Conservation (phyloP, 495 filamentous ascomycete species). For the Podospora pseudoanserina region DNA sequence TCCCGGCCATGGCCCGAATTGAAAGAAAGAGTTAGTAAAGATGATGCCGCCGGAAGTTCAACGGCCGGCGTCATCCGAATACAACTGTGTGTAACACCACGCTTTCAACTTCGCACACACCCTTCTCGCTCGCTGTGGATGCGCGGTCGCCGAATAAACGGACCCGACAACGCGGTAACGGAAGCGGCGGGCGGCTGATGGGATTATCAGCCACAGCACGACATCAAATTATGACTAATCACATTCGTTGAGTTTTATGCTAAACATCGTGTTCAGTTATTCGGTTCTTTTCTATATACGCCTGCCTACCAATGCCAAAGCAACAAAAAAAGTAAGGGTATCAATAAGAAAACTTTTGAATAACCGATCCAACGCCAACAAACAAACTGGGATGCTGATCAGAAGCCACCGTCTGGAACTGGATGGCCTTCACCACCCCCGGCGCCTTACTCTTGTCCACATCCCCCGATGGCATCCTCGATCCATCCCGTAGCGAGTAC, state of each 20-base stretch:
- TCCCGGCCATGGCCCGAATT: not conserved
- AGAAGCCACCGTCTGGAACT: slow-evolving; percentile 7
- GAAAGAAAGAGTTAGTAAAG: not conserved
- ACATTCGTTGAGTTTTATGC: not conserved
- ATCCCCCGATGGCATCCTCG: slow-evolving; percentile 19
- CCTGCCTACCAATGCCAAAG: not conserved
- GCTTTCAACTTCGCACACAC: not conserved
- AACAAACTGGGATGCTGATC: slow-evolving; percentile 21
- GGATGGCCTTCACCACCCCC: slow-evolving; percentile 14
- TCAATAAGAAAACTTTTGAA: slow-evolving; percentile 34
- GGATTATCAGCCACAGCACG: not conserved
- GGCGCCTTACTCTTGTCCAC: slow-evolving; percentile 14
- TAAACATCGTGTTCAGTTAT: not conserved
- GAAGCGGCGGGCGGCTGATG: not conserved
- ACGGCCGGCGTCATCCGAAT: not conserved
- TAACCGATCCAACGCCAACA: slow-evolving; percentile 9
- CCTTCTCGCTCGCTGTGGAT: not conserved
- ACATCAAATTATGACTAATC: not conserved
- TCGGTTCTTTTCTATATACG: not conserved
- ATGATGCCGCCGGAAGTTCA: not conserved
- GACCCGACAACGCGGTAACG: not conserved
- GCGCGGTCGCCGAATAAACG: not conserved
- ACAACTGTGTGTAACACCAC: not conserved
- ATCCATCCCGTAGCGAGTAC: slow-evolving; percentile 39
- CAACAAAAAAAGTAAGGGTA: not conserved